Base-by-base conservation (phyloP, 202 grass and related monocot species). In the Bolboschoenoplectus hybrid region DNA sequence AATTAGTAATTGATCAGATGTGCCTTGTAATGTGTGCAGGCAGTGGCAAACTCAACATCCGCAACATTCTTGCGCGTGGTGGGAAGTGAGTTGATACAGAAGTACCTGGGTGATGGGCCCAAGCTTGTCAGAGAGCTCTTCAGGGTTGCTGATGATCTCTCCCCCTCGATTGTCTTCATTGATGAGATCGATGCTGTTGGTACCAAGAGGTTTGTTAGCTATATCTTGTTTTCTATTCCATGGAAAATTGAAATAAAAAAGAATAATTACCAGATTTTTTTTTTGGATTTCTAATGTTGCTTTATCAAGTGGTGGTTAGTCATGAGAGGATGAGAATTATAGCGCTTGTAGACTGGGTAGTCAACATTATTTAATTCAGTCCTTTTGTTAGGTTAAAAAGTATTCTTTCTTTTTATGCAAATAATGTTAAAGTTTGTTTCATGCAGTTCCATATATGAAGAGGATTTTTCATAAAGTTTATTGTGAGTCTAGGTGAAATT, bases 41-140 rank as follows among this genome's bases (percentile, higher is more conserved):
- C 97, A 86, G 97, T 99, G 44, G 97, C 93, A 79, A 99, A 99
- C 67, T 99, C 97, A 26, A 99, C 97, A 38, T 99, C 97, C 0
- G 93, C 97, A 82, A 99, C 97, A 85, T 99, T 99, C 88, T 92
- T 99, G 81, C 89, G 97, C 63, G 93, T 99, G 74, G 97, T 99
- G 34, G 97, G 93, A 64, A 97, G 97, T 87, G 97, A 99, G 68
- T 86, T 99, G 85, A 99, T 99, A 88, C 93, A 99, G 75, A 99
- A 99, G 87, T 99, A 99, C 77, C 87, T 99, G 87, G 97, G 97
- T 46, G 97, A 99, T 49, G 97, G 97, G 81, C 97, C 97, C 55
- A 99, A 97, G 81, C 89, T 99, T 67, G 97, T 99, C 4, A 91
- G 93, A 74, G 97, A 94, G 89, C 85, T 99, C 34, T 99, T 99